phyloP scores from a whole-genome alignment of 2,329 filamentous ascomycete species.

The Calonectria crousiana region DNA sequence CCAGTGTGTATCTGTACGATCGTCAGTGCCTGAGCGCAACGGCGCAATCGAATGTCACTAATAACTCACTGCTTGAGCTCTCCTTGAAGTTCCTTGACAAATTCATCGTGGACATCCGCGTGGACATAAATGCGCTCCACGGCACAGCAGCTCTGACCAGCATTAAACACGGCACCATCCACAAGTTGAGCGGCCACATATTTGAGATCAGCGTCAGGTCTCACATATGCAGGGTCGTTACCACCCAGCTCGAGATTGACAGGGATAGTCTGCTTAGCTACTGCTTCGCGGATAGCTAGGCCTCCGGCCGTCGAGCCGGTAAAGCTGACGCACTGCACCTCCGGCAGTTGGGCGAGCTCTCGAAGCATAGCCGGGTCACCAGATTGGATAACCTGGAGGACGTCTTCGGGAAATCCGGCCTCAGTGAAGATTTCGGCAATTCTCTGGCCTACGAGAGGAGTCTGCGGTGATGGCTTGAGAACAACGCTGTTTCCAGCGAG shows the following conservation, averaged over 20 bases:
- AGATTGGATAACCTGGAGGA: conserved; percentile 91
- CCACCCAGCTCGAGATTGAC: conserved; percentile 92
- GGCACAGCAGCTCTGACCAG: conserved; percentile 93
- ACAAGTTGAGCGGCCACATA: conserved; percentile 95
- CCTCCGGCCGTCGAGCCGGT: conserved; percentile 91
- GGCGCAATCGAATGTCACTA: not conserved
- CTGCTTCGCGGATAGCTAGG: conserved; percentile 84
- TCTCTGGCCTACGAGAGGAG: conserved; percentile 88
- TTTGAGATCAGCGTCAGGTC: conserved; percentile 83
- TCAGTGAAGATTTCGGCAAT: conserved; percentile 80
- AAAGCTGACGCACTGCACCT: conserved; percentile 86
- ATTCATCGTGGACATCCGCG: conserved; percentile 82
- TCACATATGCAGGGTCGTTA: conserved; percentile 91
- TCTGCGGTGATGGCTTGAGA: conserved; percentile 93
- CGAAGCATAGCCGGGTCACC: conserved; percentile 82
- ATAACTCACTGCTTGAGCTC: conserved; percentile 69
- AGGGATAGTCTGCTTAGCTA: conserved; percentile 82
- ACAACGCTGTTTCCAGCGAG: conserved; percentile 90
- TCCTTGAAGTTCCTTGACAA: conserved; percentile 81
- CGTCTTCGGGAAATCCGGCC: conserved; percentile 83
- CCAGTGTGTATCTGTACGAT: conserved; percentile 75
- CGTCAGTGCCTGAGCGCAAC: not conserved
- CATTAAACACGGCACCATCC: conserved; percentile 96
- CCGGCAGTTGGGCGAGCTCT: conserved; percentile 78
- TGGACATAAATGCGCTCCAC: conserved; percentile 92